Percentiles rank a stretch among this genome's conserved stretches.
Evolutionary conservation across 768 basidiomycete genomes (phyloP).

Genomic region (Termitomyces sp.): DNA sequence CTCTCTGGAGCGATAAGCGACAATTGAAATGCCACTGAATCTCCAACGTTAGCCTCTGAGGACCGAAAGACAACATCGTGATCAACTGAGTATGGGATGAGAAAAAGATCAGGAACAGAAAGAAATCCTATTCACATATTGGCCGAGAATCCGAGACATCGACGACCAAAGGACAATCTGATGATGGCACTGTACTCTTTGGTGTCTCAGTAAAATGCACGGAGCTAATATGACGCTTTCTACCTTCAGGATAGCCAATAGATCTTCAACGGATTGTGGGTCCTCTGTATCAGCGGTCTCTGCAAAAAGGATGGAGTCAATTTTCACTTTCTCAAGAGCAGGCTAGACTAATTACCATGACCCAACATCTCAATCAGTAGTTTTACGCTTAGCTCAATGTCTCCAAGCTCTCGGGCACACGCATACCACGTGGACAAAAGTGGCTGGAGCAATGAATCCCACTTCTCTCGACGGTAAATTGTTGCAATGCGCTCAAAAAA

Average conservation of each 20-base stretch:
- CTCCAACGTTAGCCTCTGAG: constrained; percentile 53
- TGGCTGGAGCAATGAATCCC: constrained; percentile 70
- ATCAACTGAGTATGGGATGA: constrained; percentile 45
- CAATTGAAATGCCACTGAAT: constrained; percentile 73
- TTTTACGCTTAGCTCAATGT: constrained; percentile 71
- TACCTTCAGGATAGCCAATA: constrained; percentile 73
- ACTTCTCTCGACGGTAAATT: constrained; percentile 83
- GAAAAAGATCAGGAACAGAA: constrained; percentile 3
- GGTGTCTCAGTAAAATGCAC: not conserved
- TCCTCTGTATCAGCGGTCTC: constrained; percentile 42
- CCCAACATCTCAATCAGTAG: constrained; percentile 83
- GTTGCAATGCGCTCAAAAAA: constrained; percentile 93
- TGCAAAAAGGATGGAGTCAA: constrained; percentile 12
- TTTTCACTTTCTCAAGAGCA: not conserved
- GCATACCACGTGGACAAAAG: constrained; percentile 79
- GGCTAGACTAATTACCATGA: constrained; percentile 48
- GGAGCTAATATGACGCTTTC: constrained; percentile 5
- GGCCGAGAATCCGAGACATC: constrained; percentile 62
- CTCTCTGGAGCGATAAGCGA: constrained; percentile 49
- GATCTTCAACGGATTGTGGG: constrained; percentile 53
- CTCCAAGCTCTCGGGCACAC: constrained; percentile 75
- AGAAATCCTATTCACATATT: constrained; percentile 47
- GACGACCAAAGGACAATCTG: constrained; percentile 55
- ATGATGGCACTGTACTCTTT: constrained; percentile 69
- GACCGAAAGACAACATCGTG: constrained; percentile 71